Evolutionary conservation across 1,284 basidiomycete species (phyloP), one percentile per base, ranked within the genome.

Genomic region (Athelia psychrophila): DNA sequence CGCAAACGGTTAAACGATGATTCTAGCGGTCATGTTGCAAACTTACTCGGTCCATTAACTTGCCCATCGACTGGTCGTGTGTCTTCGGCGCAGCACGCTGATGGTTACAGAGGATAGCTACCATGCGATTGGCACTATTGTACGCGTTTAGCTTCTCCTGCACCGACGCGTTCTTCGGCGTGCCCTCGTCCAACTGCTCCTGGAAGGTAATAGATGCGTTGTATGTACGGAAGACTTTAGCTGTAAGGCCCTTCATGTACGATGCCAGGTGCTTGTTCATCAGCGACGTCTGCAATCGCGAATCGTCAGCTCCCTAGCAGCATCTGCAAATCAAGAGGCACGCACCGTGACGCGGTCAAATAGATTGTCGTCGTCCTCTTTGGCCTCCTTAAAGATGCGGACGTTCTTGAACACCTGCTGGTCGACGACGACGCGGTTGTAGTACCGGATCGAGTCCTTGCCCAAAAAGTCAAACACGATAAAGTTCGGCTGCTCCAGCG

Each of bases 221-320:
- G 75, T 92, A 98, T 51, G 95, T 98, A 93, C 95, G 95, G 80
- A 98, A 98, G 20, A 98, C 95, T 69, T 98, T 98, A 51, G 95
- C 95, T 1, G 95, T 95, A 22, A 98, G 79, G 16, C 95, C 95
- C 59, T 94, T 91, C 95, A 98, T 98, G 68, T 96, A 93, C 38
- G 81, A 83, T 44, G 82, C 83, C 52, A 98, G 78, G 69, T 97
- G 92, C 65, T 94, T 95, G 76, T 98, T 98, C 56, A 98, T 73
- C 2, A 78, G 74, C 2, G 79, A 72, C 1, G 95, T 96, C 93
- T 97, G 63, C 51, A 48, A 38, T 48, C 27, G 32, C 20, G 27
- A n/a, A n/a, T n/a, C 12, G 25, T 59, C 47, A 60, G 49, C 8
- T 50, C 52, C 6, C 58, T 22, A 27, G 36, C 23, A 35, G 40